These are phyloP conservation scores for Rhodomyrtus psidioides DNA, from an alignment of 441 rosid genomes.

Conservation along the genomic window DNA sequence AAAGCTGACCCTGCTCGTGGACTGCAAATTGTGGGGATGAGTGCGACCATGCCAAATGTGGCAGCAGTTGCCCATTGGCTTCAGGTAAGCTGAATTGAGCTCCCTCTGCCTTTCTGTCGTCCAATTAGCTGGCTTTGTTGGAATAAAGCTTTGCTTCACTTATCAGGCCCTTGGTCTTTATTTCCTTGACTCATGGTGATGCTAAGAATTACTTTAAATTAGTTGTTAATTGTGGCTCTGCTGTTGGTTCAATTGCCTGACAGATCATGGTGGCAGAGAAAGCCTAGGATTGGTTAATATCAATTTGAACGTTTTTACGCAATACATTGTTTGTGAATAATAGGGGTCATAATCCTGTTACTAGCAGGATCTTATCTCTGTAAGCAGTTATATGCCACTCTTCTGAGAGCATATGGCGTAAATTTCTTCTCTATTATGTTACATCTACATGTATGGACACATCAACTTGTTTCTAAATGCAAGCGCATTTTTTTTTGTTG, in stretches of 20 bases:
- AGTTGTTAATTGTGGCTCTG: background rate
- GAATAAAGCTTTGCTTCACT: background rate
- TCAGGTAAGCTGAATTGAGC: slow-evolving; percentile 53
- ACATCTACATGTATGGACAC: background rate
- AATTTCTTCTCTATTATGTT: background rate
- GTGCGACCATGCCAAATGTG: slow-evolving; percentile 99
- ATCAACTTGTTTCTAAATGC: background rate
- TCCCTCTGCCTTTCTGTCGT: background rate
- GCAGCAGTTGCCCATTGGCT: slow-evolving; percentile 99
- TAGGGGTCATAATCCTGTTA: background rate
- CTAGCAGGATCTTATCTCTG: background rate
- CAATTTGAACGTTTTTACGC: background rate
- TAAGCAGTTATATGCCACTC: background rate
- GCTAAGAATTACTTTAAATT: background rate
- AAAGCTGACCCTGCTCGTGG: slow-evolving; percentile 78
- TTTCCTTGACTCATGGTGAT: background rate
- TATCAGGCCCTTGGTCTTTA: background rate
- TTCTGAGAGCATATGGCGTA: background rate
- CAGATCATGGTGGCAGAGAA: background rate
- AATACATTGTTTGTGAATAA: background rate
- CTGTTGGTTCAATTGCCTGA: background rate
- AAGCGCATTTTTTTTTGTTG: background rate
- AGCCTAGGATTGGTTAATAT: background rate
- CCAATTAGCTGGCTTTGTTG: background rate
- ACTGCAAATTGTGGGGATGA: slow-evolving; percentile 98